Evolutionary conservation across 2,329 filamentous ascomycete species (phyloP).

Genomic region (Akanthomyces uredinophilus): DNA sequence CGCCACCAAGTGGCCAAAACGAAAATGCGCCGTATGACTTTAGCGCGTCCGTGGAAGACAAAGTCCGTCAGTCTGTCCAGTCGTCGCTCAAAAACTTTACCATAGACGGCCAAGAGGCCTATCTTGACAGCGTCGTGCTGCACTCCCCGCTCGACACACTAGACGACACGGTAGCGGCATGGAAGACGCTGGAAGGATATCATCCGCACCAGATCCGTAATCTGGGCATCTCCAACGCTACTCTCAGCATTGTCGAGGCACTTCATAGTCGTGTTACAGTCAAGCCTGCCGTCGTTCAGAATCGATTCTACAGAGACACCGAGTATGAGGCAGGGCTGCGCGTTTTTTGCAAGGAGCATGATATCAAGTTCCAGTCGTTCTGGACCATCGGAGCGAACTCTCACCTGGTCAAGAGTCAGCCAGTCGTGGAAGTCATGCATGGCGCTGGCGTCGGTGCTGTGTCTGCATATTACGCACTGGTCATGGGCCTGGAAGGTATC

Average conservation of each 20-base stretch:
- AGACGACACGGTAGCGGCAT: constrained; percentile 55
- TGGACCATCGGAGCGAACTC: constrained; percentile 49
- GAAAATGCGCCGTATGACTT: constrained; percentile 57
- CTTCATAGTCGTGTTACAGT: constrained; percentile 41
- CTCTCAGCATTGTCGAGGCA: constrained; percentile 48
- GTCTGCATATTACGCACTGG: constrained; percentile 43
- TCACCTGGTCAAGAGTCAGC: constrained; percentile 32
- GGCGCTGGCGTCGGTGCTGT: constrained; percentile 31
- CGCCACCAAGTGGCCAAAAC: constrained; percentile 58
- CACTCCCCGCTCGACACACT: constrained; percentile 49
- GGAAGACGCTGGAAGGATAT: constrained; percentile 60
- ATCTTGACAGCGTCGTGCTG: constrained; percentile 72
- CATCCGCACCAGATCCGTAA: constrained; percentile 59
- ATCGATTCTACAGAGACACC: constrained; percentile 61
- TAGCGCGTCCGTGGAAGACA: constrained; percentile 51
- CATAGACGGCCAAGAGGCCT: constrained; percentile 33
- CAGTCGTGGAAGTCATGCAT: constrained; percentile 46
- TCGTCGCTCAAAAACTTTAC: constrained; percentile 62
- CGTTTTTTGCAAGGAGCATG: constrained; percentile 37
- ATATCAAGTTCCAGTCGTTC: constrained; percentile 48
- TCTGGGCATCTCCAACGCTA: constrained; percentile 72
- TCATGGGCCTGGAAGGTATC: constrained; percentile 41
- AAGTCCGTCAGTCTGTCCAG: constrained; percentile 62
- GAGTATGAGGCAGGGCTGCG: constrained; percentile 57
- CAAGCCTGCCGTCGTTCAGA: constrained; percentile 62